Conservation (phyloP, 768 basidiomycete species). For the Leccinum ochraceum region DNA sequence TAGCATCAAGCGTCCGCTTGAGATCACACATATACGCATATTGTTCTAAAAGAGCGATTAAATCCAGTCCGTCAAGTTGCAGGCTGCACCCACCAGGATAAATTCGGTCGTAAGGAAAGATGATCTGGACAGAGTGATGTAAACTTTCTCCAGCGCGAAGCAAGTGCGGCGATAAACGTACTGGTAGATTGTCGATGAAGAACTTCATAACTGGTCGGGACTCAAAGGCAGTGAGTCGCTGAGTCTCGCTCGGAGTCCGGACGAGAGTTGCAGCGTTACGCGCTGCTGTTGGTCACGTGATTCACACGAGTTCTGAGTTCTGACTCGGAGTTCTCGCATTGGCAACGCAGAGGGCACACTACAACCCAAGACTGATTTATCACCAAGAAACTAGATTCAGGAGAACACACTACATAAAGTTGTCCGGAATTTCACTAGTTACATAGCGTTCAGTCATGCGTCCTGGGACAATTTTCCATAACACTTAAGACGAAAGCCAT, state of each 20-base stretch:
- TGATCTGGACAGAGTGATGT: conserved; percentile 49
- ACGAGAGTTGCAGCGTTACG: neutral
- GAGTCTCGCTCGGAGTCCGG: neutral
- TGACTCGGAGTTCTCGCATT: no score
- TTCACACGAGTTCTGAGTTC: neutral
- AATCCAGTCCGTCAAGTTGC: neutral
- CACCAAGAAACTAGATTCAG: neutral
- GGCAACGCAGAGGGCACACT: no score
- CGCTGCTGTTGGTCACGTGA: conserved; percentile 18
- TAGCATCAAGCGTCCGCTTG: conserved; percentile 93
- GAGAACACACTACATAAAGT: neutral
- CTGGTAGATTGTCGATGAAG: conserved; percentile 78
- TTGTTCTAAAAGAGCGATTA: conserved; percentile 64
- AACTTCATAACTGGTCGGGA: conserved; percentile 61
- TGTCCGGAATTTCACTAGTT: neutral
- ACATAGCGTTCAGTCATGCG: neutral
- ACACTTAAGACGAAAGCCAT: neutral
- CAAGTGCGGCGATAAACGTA: conserved; percentile 35
- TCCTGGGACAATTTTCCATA: neutral
- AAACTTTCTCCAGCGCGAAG: neutral
- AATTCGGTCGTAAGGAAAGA: conserved; percentile 93
- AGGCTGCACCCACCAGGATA: conserved; percentile 72
- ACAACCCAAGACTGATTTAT: neutral
- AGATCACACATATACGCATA: conserved; percentile 99
- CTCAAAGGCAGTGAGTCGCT: neutral